Evolutionary conservation across 768 basidiomycete genomes (phyloP).

Genomic region (Hemileccinum impolitum): DNA sequence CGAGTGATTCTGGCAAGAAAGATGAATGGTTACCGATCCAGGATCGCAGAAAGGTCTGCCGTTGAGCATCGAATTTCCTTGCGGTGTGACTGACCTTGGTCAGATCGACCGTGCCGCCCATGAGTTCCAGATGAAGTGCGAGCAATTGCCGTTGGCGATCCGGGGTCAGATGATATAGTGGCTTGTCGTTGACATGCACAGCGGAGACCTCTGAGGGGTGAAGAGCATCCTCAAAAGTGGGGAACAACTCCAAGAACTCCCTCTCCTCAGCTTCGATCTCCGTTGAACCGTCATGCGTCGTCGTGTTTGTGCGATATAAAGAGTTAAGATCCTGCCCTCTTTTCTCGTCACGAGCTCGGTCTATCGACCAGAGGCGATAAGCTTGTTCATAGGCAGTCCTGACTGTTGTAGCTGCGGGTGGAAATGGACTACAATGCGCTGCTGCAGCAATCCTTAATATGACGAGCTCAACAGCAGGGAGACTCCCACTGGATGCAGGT

Average conservation of each 20-base stretch:
- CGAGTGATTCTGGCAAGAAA: constrained; percentile 42
- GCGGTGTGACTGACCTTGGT: neutral
- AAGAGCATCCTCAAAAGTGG: constrained; percentile 67
- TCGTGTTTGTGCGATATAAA: constrained; percentile 67
- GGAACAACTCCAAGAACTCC: constrained; percentile 85
- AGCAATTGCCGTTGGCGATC: constrained; percentile 37
- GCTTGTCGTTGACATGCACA: neutral
- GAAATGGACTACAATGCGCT: constrained; percentile 20
- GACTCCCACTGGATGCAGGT: constrained; percentile 6
- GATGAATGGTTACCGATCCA: constrained; percentile 31
- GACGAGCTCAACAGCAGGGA: constrained; percentile 27
- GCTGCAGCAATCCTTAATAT: constrained; percentile 47
- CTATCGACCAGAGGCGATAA: constrained; percentile 79
- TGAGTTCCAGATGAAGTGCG: constrained; percentile 46
- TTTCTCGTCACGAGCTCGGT: constrained; percentile 67
- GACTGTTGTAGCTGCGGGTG: constrained; percentile 26
- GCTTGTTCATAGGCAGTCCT: constrained; percentile 63
- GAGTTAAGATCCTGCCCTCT: constrained; percentile 62
- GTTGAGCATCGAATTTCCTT: constrained; percentile 32
- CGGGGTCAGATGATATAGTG: constrained; percentile 28
- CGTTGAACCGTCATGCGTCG: constrained; percentile 49
- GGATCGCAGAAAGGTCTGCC: constrained; percentile 32
- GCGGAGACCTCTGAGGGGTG: constrained; percentile 18
- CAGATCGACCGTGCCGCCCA: constrained; percentile 17
- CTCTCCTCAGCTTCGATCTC: constrained; percentile 79